phyloP scores from a whole-genome alignment of 2,329 filamentous ascomycete species.

The Beauveria varroae region DNA sequence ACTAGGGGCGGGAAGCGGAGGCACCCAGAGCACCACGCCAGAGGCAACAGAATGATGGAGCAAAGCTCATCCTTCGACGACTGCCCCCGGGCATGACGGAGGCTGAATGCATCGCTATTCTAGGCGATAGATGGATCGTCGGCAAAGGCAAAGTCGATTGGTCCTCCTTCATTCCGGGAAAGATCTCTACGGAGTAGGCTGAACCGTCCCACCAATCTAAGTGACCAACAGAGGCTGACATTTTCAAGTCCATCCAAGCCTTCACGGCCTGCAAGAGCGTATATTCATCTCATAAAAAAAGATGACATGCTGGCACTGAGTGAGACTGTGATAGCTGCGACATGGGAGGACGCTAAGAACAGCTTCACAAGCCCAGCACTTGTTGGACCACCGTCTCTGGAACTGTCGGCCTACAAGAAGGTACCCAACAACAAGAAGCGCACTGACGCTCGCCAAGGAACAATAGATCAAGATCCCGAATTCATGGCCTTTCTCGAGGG shows the following conservation, averaged over 20 bases:
- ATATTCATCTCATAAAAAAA: slow-evolving; percentile 71
- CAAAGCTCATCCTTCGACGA: slow-evolving; percentile 79
- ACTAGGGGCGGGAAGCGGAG: slow-evolving; percentile 15
- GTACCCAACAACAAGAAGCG: slow-evolving; percentile 67
- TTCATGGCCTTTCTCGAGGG: slow-evolving; percentile 90
- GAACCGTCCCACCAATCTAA: not conserved
- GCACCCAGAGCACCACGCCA: slow-evolving; percentile 36
- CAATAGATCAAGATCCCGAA: slow-evolving; percentile 92
- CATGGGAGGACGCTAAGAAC: slow-evolving; percentile 77
- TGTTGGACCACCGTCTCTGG: slow-evolving; percentile 69
- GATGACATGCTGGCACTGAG: slow-evolving; percentile 60
- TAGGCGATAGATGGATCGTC: slow-evolving; percentile 75
- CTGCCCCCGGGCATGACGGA: slow-evolving; percentile 81
- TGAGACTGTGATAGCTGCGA: slow-evolving; percentile 58
- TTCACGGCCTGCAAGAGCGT: slow-evolving; percentile 71
- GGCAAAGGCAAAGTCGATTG: slow-evolving; percentile 82
- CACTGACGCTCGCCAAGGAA: slow-evolving; percentile 79
- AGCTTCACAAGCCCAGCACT: slow-evolving; percentile 65
- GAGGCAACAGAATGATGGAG: slow-evolving; percentile 49
- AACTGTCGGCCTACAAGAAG: slow-evolving; percentile 78
- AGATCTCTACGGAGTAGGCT: slow-evolving; percentile 75
- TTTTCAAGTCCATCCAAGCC: slow-evolving; percentile 67
- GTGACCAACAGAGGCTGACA: not conserved
- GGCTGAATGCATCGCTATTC: slow-evolving; percentile 61
- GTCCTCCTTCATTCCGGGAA: slow-evolving; percentile 58